These are phyloP conservation scores for Coemansia sp. DNA, from an alignment of 192 early-diverging fungal genomes.

Conservation along the genomic window DNA sequence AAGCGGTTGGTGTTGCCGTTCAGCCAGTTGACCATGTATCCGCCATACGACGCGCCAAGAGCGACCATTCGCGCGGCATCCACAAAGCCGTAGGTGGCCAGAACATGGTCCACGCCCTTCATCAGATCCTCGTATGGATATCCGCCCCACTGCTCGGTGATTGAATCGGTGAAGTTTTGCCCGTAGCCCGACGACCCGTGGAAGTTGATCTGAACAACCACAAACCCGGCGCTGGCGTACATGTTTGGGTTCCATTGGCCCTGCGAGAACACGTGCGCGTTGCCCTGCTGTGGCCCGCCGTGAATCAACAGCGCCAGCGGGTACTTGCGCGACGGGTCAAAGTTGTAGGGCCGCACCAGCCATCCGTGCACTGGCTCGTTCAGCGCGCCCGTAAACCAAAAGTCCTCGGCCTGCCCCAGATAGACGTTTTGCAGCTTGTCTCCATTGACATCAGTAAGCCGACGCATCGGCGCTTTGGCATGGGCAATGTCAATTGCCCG, in stretches of 20 bases:
- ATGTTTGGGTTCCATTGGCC: constrained; percentile 75
- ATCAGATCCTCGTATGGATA: constrained; percentile 76
- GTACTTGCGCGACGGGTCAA: constrained; percentile 61
- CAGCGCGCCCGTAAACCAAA: constrained; percentile 70
- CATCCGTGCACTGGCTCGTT: constrained; percentile 58
- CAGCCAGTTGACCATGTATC: constrained; percentile 85
- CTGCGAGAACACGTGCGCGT: constrained; percentile 60
- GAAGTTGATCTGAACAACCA: constrained; percentile 72
- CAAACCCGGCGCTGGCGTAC: constrained; percentile 74
- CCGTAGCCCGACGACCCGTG: constrained; percentile 83
- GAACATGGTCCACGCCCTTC: constrained; percentile 66
- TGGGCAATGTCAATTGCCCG: constrained; percentile 33
- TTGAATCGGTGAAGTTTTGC: constrained; percentile 72
- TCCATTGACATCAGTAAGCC: constrained; percentile 56
- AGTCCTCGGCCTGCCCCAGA: constrained; percentile 62
- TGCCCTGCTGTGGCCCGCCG: constrained; percentile 79
- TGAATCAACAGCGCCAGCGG: constrained; percentile 81
- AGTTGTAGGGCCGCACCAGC: constrained; percentile 64
- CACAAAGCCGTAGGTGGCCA: constrained; percentile 57
- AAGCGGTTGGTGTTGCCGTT: constrained; percentile 80
- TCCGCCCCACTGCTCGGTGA: constrained; percentile 75
- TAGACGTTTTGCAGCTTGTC: constrained; percentile 47
- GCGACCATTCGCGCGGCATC: constrained; percentile 63
- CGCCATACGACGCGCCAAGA: constrained; percentile 79
- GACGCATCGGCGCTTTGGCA: constrained; percentile 19